phyloP scores from a whole-genome alignment of 2,329 filamentous ascomycete species.

The Blumeria graminis region DNA sequence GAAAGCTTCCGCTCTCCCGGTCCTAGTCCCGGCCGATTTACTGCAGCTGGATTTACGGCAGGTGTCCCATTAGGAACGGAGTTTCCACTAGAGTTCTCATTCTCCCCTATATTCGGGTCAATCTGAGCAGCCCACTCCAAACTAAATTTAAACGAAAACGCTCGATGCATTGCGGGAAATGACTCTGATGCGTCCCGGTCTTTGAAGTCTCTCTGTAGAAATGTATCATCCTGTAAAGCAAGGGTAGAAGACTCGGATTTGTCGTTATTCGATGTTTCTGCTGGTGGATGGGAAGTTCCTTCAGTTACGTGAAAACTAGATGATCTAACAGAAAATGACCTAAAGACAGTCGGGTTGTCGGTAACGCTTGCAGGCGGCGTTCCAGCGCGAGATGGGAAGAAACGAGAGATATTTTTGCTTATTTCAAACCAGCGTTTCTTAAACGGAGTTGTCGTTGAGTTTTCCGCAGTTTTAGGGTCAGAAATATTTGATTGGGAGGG shows the following conservation, averaged over 20 bases:
- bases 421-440: constrained; percentile 41
- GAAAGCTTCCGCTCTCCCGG: constrained; percentile 31
- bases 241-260: not conserved
- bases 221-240: not conserved
- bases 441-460: constrained; percentile 5
- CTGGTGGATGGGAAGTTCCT: not conserved
- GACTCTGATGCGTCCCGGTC: constrained; percentile 26
- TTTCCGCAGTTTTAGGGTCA: constrained; percentile 6
- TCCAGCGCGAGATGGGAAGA: constrained; percentile 10
- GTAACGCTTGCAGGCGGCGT: constrained; percentile 1
- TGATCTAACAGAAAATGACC: too few relatives aligned
- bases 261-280: not conserved
- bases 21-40: not conserved
- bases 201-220: not conserved
- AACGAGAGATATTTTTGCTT: constrained; percentile 33
- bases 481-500: constrained; percentile 4
- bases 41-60: not conserved
- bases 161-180: constrained; percentile 20
- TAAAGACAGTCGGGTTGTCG: constrained; percentile 9
- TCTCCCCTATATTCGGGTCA: constrained; percentile 12
- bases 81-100: constrained; percentile 2
- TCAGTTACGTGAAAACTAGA: too few relatives aligned
- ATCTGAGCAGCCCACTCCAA: constrained; percentile 35
- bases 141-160: constrained; percentile 50
- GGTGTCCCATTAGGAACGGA: not conserved